Percentiles rank a stretch among this genome's conserved stretches.
phyloP scores from a whole-genome alignment of 2,329 filamentous ascomycete species.

The Phialophora macrospora region DNA sequence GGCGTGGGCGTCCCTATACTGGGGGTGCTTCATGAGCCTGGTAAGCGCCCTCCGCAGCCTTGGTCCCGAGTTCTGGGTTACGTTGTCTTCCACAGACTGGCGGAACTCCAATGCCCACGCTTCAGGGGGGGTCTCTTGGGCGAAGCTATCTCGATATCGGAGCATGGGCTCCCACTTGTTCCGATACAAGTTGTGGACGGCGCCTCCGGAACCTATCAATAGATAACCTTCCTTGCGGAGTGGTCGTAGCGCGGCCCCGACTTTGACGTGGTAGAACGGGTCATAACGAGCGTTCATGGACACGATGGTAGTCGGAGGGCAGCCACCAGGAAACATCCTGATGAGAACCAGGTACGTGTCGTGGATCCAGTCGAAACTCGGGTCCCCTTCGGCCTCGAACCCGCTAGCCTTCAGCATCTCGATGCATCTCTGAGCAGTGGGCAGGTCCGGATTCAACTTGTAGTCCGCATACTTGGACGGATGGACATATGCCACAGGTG shows the following conservation, averaged over 20 bases:
- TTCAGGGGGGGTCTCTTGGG: conserved; percentile 63
- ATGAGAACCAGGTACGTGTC: conserved; percentile 72
- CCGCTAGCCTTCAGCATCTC: conserved; percentile 56
- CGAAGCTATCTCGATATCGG: conserved; percentile 66
- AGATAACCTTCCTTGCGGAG: conserved; percentile 62
- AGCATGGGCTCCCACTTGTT: conserved; percentile 70
- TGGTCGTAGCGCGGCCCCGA: conserved; percentile 62
- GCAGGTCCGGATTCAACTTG: conserved; percentile 64
- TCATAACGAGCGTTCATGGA: conserved; percentile 62
- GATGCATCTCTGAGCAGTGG: conserved; percentile 58
- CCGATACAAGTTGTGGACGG: conserved; percentile 72
- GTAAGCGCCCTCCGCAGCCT: conserved; percentile 60
- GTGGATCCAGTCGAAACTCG: conserved; percentile 71
- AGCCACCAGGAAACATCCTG: conserved; percentile 58
- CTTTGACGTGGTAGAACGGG: conserved; percentile 61
- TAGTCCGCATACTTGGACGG: conserved; percentile 69
- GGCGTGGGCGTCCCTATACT: conserved; percentile 68
- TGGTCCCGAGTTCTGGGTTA: conserved; percentile 61
- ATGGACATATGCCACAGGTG: conserved; percentile 69
- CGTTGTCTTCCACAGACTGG: conserved; percentile 66
- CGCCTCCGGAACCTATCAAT: conserved; percentile 65
- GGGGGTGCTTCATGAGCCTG: conserved; percentile 70
- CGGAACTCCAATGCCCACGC: conserved; percentile 67
- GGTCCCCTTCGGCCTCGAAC: conserved; percentile 60
- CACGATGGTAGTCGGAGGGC: conserved; percentile 68